Base-by-base conservation (phyloP, 805 yeast species). In the Barnettozyma botsteinii region DNA sequence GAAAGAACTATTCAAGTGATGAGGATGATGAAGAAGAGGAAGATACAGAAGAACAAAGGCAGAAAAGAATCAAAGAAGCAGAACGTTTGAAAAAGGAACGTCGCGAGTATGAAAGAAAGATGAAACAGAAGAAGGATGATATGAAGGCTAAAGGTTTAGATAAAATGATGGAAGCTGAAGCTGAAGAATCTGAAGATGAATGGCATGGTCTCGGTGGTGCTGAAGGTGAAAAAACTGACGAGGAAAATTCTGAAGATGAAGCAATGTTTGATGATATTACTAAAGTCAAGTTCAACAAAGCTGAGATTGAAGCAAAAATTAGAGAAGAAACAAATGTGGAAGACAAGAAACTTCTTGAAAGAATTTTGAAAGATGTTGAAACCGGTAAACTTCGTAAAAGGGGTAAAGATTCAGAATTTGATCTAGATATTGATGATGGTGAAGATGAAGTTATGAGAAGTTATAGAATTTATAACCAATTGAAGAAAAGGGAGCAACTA, bases 171-270 rank as follows among this genome's bases (percentile, higher is more conserved):
- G 91, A 85, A 52, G 80, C 82, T 35, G 93, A 85, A 65, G 95
- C 95, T 32, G 88, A 76, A 50, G 95, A 85, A 64, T 83, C 93
- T 27, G 94, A 85, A 45, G 95, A 85, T 66, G 95, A 85, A 64
- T 85, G 87, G 85, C 73, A 73, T 36, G 94, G 93, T 4, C 52
- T 82, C 35, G 93, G 91, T 48, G 94, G 94, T 44, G 66, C 55
- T 6, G 89, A 82, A 49, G 83, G 79, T 10, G 69, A 67, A 37
- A 48, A 50, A n/a, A 54, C 61, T 4, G 68, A 65, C 33, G 75
- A 66, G 31, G 81, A 79, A 38, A 77, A 84, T 56, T 76, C 85
- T 20, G 94, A 85, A 46, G 85, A 83, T 53, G 93, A 84, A 59
- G 70, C 64, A 46, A 78, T 85, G 86, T 72, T 84, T 42, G 91